A percentile compares a stretch with the other conserved stretches of the same genome.
Conservation (phyloP, 1,284 basidiomycete genomes). For the Tylopilus orsonianus region DNA sequence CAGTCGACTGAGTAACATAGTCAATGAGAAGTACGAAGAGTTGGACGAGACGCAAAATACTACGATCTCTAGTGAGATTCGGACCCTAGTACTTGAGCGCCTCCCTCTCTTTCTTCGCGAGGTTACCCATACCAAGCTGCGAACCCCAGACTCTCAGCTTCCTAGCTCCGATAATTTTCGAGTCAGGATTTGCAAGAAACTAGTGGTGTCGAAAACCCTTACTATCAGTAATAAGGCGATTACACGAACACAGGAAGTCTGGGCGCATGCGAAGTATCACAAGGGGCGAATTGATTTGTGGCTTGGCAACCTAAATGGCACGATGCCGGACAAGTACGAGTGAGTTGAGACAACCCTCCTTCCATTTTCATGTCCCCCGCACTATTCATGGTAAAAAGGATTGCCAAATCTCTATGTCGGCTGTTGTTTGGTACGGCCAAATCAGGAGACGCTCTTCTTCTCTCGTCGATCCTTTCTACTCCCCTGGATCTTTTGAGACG, state of each 20-base stretch:
- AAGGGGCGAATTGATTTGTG: background rate
- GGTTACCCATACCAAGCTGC: background rate
- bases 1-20: background rate
- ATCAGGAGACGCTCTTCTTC: constrained; percentile 77
- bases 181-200: background rate
- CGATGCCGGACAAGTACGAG: constrained; percentile 85
- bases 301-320: background rate
- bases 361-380: no score
- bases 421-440: constrained; percentile 71
- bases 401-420: constrained; percentile 74
- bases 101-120: constrained; percentile 5
- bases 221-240: background rate
- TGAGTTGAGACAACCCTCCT: no score
- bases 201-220: constrained; percentile 5
- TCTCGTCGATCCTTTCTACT: constrained; percentile 88
- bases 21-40: background rate
- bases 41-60: background rate
- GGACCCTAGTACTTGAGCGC: background rate
- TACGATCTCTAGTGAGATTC: background rate
- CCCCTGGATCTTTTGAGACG: constrained; percentile 79
- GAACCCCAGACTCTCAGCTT: background rate
- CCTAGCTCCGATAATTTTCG: background rate
- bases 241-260: background rate
- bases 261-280: background rate
- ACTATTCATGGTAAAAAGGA: no score